A percentile compares a stretch with the other conserved stretches of the same genome.
phyloP scores from a whole-genome alignment of 192 early-diverging fungal genomes.

The Podila epicladia region DNA sequence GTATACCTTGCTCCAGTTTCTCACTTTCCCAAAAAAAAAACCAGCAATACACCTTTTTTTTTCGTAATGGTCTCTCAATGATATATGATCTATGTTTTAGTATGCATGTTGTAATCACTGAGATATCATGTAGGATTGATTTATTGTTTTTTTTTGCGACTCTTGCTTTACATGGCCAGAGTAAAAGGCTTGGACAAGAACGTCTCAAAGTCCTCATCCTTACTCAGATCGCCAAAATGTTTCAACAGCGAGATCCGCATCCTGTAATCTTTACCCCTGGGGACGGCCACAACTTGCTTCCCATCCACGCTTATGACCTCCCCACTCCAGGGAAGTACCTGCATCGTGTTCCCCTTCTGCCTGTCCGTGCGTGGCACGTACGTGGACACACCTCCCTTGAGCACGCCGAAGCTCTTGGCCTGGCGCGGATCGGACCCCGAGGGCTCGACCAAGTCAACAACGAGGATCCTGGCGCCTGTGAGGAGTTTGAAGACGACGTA shows the following conservation, averaged over 20 bases:
- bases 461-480: background rate
- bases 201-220: conserved; percentile 36
- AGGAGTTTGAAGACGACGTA: background rate
- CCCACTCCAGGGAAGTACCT: background rate
- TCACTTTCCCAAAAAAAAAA: no score
- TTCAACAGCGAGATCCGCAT: conserved; percentile 33
- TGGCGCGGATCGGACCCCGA: background rate
- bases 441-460: background rate
- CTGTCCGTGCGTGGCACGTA: background rate
- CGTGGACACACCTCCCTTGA: background rate
- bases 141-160: no score
- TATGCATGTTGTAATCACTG: no score
- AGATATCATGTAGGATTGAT: no score
- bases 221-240: conserved; percentile 25
- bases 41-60: no score
- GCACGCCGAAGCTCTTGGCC: conserved; percentile 8
- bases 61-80: no score
- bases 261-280: conserved; percentile 8
- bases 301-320: background rate
- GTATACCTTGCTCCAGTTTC: no score
- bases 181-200: background rate
- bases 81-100: no score
- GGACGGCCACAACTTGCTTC: background rate
- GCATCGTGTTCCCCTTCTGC: background rate
- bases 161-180: background rate